Evolutionary conservation across 2,329 filamentous ascomycete genomes (phyloP), one percentile per base, ranked within the genome.

Genomic region (Fusarium gaditjirri): DNA sequence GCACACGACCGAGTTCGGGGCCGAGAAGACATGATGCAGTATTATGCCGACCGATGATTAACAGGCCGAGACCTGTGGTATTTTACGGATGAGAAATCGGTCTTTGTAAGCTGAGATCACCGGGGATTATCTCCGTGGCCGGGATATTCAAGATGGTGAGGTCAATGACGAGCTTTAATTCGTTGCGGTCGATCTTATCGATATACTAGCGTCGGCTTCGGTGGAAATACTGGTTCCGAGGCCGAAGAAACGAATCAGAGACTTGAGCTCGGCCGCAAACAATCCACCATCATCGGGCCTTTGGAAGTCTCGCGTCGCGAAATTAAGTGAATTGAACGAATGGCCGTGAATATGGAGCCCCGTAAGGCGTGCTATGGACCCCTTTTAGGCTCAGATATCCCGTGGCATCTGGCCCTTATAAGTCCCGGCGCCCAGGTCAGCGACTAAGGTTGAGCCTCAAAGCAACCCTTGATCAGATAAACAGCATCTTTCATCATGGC

Each of bases 1-100:
- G 83, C 80, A 64, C 83, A 84, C 50, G 81, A 82, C 23, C 80
- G 65, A 31, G 21, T 33, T 33, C 66, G 66, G 55, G 68, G 39
- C 68, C 68, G 68, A 43, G 68, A 63, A 31, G 68, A 25, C 68
- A 68, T 71, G 23, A 17, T 36, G 21, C 16, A 21, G n/a, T 42
- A 8, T 56, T 35, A 47, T 47, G 16, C 58, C 62, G 59, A 65
- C 21, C 6, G 29, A 33, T 13, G 1, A 35, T 5, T 5, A 10
- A 35, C 39, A 36, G 39, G 19, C 33, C 43, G 35, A 61, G 38
- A 25, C 12, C 13, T 53, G 44, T 38, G 6, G 14, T 52, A 31
- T 49, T 16, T 27, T 33, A 63, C 47, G 36, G 17, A 44, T 35
- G 39, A 35, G 21, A 8, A 13, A n/a, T 67, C 67, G 68, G 67